Evolutionary conservation across 2,329 filamentous ascomycete species (phyloP).

Genomic region (Neoascochyta sp.): DNA sequence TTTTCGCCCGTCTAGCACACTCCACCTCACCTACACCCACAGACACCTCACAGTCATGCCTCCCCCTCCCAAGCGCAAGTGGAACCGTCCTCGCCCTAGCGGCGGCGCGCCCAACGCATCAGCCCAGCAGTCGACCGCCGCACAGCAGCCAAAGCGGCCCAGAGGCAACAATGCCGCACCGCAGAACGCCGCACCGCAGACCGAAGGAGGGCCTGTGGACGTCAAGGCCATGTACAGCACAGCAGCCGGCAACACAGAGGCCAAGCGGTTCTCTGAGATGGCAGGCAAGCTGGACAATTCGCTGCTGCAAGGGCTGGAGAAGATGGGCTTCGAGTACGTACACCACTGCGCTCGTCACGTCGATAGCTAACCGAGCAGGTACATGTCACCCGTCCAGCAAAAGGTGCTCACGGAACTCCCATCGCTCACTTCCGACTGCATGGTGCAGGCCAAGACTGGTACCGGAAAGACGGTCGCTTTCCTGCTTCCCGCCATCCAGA

Average conservation of each 20-base stretch:
- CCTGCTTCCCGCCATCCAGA: conserved; percentile 47
- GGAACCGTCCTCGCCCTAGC: conserved; percentile 13
- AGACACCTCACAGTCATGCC: conserved; percentile 18
- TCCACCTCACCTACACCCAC: conserved; percentile 12
- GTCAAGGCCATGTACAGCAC: conserved; percentile 24
- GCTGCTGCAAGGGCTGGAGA: conserved; percentile 31
- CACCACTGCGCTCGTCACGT: neutral
- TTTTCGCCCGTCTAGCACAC: conserved; percentile 8
- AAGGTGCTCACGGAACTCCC: conserved; percentile 52
- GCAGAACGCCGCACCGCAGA: conserved; percentile 5
- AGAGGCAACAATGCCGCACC: conserved; percentile 12
- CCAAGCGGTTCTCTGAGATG: conserved; percentile 28
- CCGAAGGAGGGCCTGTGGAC: conserved; percentile 12
- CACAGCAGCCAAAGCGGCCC: conserved; percentile 24
- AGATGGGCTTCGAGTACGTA: conserved; percentile 39
- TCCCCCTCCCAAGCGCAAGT: conserved; percentile 26
- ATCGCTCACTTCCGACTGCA: conserved; percentile 49
- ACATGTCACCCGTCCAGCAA: conserved; percentile 54
- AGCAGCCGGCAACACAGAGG: conserved; percentile 17
- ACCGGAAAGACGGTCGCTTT: conserved; percentile 52
- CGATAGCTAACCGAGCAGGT: conserved; percentile 22
- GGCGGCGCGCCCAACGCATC: conserved; percentile 8
- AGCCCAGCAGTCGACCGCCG: conserved; percentile 13
- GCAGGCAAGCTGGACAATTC: conserved; percentile 22
- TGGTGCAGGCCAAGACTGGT: conserved; percentile 53